Base-by-base conservation (phyloP, 2,329 filamentous ascomycete species). In the Coniella lustricola region DNA sequence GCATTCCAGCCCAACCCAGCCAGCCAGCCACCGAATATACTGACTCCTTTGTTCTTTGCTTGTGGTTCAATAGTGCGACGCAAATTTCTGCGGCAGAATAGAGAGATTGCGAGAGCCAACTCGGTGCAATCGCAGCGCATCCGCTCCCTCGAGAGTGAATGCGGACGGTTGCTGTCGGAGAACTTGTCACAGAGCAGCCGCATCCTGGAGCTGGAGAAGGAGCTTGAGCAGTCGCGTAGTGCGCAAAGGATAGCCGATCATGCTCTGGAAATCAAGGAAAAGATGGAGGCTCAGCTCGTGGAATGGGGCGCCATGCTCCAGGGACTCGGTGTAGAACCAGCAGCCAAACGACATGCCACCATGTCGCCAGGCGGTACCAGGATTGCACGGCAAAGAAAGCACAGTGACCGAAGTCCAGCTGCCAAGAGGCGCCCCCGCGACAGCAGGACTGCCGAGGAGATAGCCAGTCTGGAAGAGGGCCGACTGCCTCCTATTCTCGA, bases 21-120 rank as follows among this genome's bases (percentile, higher is more conserved):
- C 3, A 46, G 14, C n/a, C 41, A 53, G 33, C 36, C 38, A 35
- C 32, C 36, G 17, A 22, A 36, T 29, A 32, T 35, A 33, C 35
- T 38, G 29, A 57, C 54, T 57, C 53, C 25, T 29, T 29, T 5
- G 5, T 29, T 10, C 5, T 29, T 29, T 33, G 56, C 49, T 54
- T 51, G 49, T 54, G 54, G 3, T 36, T 46, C 17, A 38, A n/a
- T 20, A 90, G 86, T 91, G 51, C 86, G 87, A 63, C 79, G 84
- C 60, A 83, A 85, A 62, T 88, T 90, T 62, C 72, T 90, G 59
- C 79, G 87, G 47, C 88, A 93, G 64, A 94, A 94, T 63, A 79
- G 86, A 66, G 87, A 93, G 60, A 84, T 93, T 55, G 87, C 87
- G 54, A 82, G 83, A 62, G 80, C 77, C 59, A 93, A 94, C 67